Evolutionary conservation across 768 basidiomycete genomes (phyloP).

Genomic region (Termitomyces sp.): DNA sequence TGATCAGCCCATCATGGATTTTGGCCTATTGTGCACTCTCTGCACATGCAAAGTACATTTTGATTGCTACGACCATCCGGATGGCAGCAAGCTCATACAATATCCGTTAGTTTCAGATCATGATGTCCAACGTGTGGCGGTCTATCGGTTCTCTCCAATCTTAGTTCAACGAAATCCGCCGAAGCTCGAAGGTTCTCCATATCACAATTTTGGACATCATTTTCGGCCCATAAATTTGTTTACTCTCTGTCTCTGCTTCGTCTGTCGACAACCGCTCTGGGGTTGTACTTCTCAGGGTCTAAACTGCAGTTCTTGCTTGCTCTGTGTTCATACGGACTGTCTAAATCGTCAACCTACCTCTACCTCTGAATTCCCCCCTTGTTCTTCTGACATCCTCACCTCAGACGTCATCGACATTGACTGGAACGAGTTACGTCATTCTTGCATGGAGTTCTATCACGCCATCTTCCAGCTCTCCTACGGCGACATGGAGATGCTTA

Average conservation of each 20-base stretch:
- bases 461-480: conserved; percentile 35
- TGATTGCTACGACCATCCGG: conserved; percentile 70
- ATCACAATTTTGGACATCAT: conserved; percentile 35
- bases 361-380: conserved; percentile 26
- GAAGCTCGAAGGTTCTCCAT: conserved; percentile 13
- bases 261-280: conserved; percentile 71
- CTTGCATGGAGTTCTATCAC: conserved; percentile 48
- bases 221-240: conserved; percentile 64
- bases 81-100: conserved; percentile 52
- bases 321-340: conserved; percentile 57
- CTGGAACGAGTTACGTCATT: conserved; percentile 46
- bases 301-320: conserved; percentile 55
- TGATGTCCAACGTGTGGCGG: conserved; percentile 49
- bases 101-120: conserved; percentile 42
- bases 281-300: conserved; percentile 58
- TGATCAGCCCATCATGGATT: conserved; percentile 47
- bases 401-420: conserved; percentile 45
- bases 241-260: conserved; percentile 63
- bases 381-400: conserved; percentile 31
- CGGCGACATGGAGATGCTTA: conserved; percentile 38
- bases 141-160: conserved; percentile 54
- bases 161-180: conserved; percentile 23
- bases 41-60: conserved; percentile 71
- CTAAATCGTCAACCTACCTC: conserved; percentile 16
- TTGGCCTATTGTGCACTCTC: conserved; percentile 65